These are phyloP conservation scores for Nannochloris sp. DNA, from an alignment of 139 green algal genomes.

Conservation along the genomic window DNA sequence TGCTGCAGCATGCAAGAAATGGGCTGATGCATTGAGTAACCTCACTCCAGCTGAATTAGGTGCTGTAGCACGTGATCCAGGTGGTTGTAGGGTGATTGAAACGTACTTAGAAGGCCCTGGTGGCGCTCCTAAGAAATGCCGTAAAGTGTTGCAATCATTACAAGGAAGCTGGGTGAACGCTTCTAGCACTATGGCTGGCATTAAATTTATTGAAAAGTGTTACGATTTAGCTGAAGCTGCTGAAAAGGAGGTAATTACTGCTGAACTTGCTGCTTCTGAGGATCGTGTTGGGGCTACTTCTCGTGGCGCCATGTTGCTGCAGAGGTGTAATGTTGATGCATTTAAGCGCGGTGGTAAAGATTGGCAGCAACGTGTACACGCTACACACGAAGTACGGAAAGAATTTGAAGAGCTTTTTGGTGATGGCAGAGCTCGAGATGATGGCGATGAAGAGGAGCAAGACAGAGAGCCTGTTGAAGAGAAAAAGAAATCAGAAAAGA, in stretches of 20 bases:
- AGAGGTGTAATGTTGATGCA: slow-evolving; percentile 23
- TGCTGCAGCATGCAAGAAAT: slow-evolving; percentile 32
- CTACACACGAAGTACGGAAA: slow-evolving; percentile 2
- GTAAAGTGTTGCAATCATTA: slow-evolving; percentile 37
- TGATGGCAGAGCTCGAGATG: too few relatives aligned
- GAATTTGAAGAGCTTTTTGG: slow-evolving; percentile 33
- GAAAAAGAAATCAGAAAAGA: not conserved
- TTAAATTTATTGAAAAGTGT: slow-evolving; percentile 44
- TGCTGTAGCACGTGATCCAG: slow-evolving; percentile 35
- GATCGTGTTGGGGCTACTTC: slow-evolving; percentile 6
- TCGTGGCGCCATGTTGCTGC: slow-evolving; percentile 23
- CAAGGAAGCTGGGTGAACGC: slow-evolving; percentile 27
- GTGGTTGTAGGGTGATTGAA: slow-evolving; percentile 58
- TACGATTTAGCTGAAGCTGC: slow-evolving; percentile 7
- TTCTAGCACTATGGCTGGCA: slow-evolving; percentile 10
- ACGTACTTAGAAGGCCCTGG: slow-evolving; percentile 33
- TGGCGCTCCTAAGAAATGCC: slow-evolving; percentile 32
- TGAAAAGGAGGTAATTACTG: slow-evolving; percentile 39
- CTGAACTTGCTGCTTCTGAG: slow-evolving; percentile 39
- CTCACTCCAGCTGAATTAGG: slow-evolving; percentile 21
- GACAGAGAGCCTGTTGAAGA: not conserved
- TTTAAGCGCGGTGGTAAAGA: slow-evolving; percentile 18
- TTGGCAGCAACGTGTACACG: slow-evolving; percentile 9
- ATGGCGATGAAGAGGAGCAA: not conserved
- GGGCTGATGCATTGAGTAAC: slow-evolving; percentile 34